Evolutionary conservation across 306 rosid genomes (phyloP), one percentile per base, ranked within the genome.

Genomic region (Benincasa hispida): DNA sequence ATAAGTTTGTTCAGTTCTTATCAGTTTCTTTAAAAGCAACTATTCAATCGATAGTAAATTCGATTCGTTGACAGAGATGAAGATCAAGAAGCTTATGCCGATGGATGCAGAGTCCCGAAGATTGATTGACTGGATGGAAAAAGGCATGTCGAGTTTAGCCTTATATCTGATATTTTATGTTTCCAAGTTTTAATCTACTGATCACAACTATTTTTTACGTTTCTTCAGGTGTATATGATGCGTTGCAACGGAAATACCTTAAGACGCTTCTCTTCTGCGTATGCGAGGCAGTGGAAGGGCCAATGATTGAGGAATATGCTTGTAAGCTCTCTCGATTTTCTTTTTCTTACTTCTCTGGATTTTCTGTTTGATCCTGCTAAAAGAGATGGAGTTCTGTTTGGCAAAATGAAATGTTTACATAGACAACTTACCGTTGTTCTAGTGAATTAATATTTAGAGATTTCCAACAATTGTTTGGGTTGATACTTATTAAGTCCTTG

Each of bases 101-200:
- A 39, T 94, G 84, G 97, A 94, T 86, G 93, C 92, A 0, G 98
- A 94, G 82, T 94, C 98, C 76, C 95, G 95, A 21, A 87, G 97
- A 78, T 88, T 91, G 69, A 90, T 94, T 77, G 98, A 94, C 80
- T 94, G 96, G 98, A 94, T 94, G 97, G 98, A 94, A 87, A 93
- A 91, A 78, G 97, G 98, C 81, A 60, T 8, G 79, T 77, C 73
- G 63, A 50, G 14, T 79, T 45, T 19, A 47, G 58, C 39, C 30
- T 70, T 70, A 25, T 47, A 1, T 21, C 3, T 47, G 18, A 47
- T 45, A 27, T 70, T 47, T 47, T 25, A 3, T 56, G 65, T 32
- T 50, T 45, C 65, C 76, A 79, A 35, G 41, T 72, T 82, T 32
- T 62, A 14, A 35, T 19, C 53, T 50, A 50, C 9, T 2, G 30